These are phyloP conservation scores for Cladosporium cucumerinum DNA, from an alignment of 2,329 filamentous ascomycete genomes.

Conservation along the genomic window DNA sequence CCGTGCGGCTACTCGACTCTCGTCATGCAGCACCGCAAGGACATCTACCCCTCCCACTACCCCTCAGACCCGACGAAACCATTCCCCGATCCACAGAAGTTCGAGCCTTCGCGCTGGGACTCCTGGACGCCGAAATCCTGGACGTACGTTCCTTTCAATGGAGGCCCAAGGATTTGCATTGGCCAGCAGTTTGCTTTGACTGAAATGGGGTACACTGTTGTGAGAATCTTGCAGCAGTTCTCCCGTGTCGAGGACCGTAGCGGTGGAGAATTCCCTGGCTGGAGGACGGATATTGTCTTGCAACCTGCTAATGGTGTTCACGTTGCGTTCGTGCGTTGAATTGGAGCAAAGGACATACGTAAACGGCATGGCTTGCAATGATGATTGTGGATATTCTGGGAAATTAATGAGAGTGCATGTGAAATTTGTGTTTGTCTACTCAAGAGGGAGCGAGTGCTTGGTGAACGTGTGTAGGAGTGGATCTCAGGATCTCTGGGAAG, in stretches of 20 bases:
- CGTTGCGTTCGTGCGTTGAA: slow-evolving; percentile 35
- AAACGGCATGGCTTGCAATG: background rate
- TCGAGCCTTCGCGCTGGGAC: slow-evolving; percentile 51
- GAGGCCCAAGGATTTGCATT: slow-evolving; percentile 48
- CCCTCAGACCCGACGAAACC: slow-evolving; percentile 20
- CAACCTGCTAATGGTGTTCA: slow-evolving; percentile 43
- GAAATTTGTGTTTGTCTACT: too few species aligned
- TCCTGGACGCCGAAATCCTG: slow-evolving; percentile 49
- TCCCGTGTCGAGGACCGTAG: slow-evolving; percentile 39
- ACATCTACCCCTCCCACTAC: slow-evolving; percentile 44
- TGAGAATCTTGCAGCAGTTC: slow-evolving; percentile 46
- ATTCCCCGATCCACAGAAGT: slow-evolving; percentile 42
- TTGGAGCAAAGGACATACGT: background rate
- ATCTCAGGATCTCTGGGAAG: too few species aligned
- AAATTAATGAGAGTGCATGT: background rate
- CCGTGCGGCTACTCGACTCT: slow-evolving; percentile 47
- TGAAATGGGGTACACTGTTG: slow-evolving; percentile 49
- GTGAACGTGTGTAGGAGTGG: too few species aligned
- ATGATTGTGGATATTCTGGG: background rate
- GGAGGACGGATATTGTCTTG: slow-evolving; percentile 49
- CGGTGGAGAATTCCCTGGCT: slow-evolving; percentile 34
- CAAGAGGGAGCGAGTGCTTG: too few species aligned
- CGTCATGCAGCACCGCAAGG: slow-evolving; percentile 48
- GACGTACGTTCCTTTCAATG: slow-evolving; percentile 50
- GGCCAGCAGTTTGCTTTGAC: slow-evolving; percentile 52